Percentiles rank a stretch among this genome's conserved stretches.
These are phyloP conservation scores for Blastobotrys parvus DNA, from an alignment of 805 yeast species.

Conservation along the genomic window DNA sequence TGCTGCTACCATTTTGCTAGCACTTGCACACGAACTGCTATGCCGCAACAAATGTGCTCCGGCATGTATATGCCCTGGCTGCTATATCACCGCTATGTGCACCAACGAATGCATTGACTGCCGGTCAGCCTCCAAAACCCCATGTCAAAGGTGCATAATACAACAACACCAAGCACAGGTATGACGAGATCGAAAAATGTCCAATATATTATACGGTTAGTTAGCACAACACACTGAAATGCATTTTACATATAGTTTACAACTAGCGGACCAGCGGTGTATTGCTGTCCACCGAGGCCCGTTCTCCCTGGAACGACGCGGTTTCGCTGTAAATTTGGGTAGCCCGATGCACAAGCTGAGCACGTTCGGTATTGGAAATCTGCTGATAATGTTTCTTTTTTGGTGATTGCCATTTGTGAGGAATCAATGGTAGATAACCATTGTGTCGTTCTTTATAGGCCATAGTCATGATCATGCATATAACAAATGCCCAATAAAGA, in stretches of 20 bases:
- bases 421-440: conserved; percentile 55
- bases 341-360: conserved; percentile 12
- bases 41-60: too few species aligned
- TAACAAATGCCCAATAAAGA: conserved; percentile 54
- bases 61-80: too few species aligned
- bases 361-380: conserved; percentile 6
- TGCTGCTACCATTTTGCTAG: too few species aligned
- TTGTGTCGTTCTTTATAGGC: conserved; percentile 41
- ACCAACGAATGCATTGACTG: too few species aligned
- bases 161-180: too few species aligned
- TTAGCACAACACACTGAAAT: too few species aligned
- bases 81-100: too few species aligned
- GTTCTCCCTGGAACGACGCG: background rate
- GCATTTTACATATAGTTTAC: background rate
- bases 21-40: too few species aligned
- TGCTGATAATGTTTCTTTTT: conserved; percentile 8
- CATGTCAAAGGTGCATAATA: too few species aligned
- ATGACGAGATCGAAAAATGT: too few species aligned
- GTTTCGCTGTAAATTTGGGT: conserved; percentile 7
- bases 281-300: conserved; percentile 5
- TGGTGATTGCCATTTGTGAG: conserved; percentile 51
- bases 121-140: too few species aligned
- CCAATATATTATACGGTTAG: too few species aligned
- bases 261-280: conserved; percentile 7
- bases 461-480: conserved; percentile 38